phyloP scores from a whole-genome alignment of 2,329 filamentous ascomycete species.

The Xylaria sp. region DNA sequence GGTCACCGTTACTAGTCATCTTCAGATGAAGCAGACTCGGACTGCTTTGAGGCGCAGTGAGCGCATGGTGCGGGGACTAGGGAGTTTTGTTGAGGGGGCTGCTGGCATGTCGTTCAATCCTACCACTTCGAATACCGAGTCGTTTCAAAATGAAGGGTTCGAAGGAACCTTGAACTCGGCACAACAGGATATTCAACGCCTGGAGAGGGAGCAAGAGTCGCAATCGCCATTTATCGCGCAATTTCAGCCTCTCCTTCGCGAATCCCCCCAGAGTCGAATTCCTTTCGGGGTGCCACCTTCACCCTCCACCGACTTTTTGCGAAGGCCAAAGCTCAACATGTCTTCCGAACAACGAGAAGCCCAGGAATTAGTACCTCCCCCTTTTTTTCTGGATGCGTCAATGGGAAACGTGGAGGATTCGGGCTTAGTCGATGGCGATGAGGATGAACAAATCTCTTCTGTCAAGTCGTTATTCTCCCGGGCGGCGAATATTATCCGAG shows the following conservation, averaged over 20 bases:
- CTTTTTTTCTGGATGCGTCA: neutral
- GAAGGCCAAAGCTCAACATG: neutral
- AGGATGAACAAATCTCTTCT: neutral
- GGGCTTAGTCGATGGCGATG: neutral
- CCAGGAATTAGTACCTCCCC: neutral
- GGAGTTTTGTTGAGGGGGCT: constrained; percentile 42
- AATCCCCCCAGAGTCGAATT: neutral
- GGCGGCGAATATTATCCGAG: constrained; percentile 56
- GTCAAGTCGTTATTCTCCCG: constrained; percentile 51
- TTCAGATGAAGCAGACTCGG: constrained; percentile 29
- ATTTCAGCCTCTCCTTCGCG: neutral
- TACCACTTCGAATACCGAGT: constrained; percentile 13
- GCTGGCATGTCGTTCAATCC: constrained; percentile 40
- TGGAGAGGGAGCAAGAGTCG: neutral
- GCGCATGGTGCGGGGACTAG: constrained; percentile 42
- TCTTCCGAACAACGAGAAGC: neutral
- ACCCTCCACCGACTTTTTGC: neutral
- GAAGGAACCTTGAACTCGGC: neutral
- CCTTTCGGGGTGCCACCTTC: neutral
- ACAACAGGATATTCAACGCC: neutral
- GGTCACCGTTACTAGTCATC: constrained; percentile 24
- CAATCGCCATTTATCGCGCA: neutral
- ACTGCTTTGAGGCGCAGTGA: constrained; percentile 34
- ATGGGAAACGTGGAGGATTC: neutral
- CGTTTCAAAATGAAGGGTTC: neutral